A percentile compares a stretch with the other conserved stretches of the same genome.
Conservation (phyloP, 2,329 filamentous ascomycete genomes). For the Lasiodiplodia sp. region DNA sequence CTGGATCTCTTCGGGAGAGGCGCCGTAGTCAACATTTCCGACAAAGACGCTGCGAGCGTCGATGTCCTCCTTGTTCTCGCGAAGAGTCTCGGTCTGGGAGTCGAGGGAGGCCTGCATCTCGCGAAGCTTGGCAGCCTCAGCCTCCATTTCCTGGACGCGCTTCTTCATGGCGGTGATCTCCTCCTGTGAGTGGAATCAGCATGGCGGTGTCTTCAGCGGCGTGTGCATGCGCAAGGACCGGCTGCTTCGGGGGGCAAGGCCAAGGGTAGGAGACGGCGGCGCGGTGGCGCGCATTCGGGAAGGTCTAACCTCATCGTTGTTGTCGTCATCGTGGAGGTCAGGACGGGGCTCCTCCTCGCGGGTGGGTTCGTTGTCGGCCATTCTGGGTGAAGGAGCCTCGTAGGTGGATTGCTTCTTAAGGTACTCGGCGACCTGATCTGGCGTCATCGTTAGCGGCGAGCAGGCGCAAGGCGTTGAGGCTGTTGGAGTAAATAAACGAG, state of each 20-base stretch:
- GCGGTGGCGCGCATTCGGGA: background rate
- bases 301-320: conserved; percentile 44
- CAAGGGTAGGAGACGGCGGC: background rate
- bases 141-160: conserved; percentile 63
- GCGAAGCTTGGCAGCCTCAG: conserved; percentile 64
- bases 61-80: conserved; percentile 94
- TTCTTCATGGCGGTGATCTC: conserved; percentile 61
- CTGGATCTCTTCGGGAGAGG: conserved; percentile 97
- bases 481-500: background rate
- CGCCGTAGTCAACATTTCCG: conserved; percentile 97
- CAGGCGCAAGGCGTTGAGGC: background rate
- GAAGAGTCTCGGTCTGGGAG: conserved; percentile 80
- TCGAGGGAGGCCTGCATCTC: conserved; percentile 72
- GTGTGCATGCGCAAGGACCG: background rate
- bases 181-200: conserved; percentile 37
- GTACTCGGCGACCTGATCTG: conserved; percentile 4
- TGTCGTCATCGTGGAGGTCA: conserved; percentile 43
- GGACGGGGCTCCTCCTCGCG: conserved; percentile 34
- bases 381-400: background rate
- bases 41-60: conserved; percentile 97
- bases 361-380: conserved; percentile 32
- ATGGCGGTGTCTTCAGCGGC: background rate
- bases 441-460: conserved; percentile 12
- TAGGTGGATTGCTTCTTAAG: background rate
- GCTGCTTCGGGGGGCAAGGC: background rate